Evolutionary conservation across 495 filamentous ascomycete species (phyloP).

Genomic region (Echria macrotheca): DNA sequence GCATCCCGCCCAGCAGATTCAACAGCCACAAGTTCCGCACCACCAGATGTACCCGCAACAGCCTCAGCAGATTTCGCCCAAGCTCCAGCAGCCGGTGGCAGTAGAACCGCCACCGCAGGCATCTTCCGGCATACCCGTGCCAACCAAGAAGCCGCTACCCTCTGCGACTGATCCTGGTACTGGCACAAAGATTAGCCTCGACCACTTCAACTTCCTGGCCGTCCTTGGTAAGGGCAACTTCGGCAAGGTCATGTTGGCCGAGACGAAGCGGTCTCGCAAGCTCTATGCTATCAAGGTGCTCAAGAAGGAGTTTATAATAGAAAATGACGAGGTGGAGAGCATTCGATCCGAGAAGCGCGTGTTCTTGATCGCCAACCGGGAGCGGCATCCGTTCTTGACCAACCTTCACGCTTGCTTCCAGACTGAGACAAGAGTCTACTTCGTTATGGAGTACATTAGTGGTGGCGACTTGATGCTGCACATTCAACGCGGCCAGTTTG

Average conservation of each 20-base stretch:
- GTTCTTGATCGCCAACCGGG: slow-evolving; percentile 94
- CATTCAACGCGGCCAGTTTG: slow-evolving; percentile 95
- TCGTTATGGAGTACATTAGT: slow-evolving; percentile 99
- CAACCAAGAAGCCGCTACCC: slow-evolving; percentile 48
- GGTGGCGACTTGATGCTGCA: slow-evolving; percentile 99
- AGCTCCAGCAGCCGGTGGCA: slow-evolving; percentile 36
- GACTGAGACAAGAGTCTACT: slow-evolving; percentile 97
- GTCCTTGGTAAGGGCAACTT: slow-evolving; percentile 99
- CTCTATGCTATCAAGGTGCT: slow-evolving; percentile 98
- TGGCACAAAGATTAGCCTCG: slow-evolving; percentile 80
- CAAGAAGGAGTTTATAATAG: slow-evolving; percentile 99
- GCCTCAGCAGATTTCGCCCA: slow-evolving; percentile 21
- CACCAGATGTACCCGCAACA: slow-evolving; percentile 32
- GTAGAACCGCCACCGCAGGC: slow-evolving; percentile 20
- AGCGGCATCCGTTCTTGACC: slow-evolving; percentile 92
- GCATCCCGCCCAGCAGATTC: slow-evolving; percentile 27
- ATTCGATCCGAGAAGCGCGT: slow-evolving; percentile 96
- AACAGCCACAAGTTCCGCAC: slow-evolving; percentile 26
- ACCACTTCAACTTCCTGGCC: slow-evolving; percentile 99
- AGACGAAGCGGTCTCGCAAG: slow-evolving; percentile 86
- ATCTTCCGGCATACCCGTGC: slow-evolving; percentile 31
- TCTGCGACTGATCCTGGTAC: slow-evolving; percentile 58
- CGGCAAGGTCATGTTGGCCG: slow-evolving; percentile 98
- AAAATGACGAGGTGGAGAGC: slow-evolving; percentile 99
- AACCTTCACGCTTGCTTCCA: slow-evolving; percentile 98